Evolutionary conservation across 2,329 filamentous ascomycete genomes (phyloP).

Genomic region (Fusarium sp.): DNA sequence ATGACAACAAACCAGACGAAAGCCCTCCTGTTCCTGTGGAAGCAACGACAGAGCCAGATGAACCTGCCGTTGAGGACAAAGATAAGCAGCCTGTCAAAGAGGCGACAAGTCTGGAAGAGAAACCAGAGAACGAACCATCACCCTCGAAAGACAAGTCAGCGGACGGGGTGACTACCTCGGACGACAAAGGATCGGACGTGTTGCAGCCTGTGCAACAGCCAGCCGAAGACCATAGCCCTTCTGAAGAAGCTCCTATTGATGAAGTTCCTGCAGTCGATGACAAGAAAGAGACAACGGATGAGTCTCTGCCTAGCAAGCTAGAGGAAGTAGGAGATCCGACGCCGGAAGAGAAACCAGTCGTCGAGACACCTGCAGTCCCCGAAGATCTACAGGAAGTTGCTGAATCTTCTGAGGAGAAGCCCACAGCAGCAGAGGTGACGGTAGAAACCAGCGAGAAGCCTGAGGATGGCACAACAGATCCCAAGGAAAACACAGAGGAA

Average conservation of each 20-base stretch:
- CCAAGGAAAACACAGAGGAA: slow-evolving; percentile 17
- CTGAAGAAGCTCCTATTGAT: slow-evolving; percentile 5
- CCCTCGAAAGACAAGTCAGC: neutral
- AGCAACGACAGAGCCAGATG: slow-evolving; percentile 4
- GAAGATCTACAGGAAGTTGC: neutral
- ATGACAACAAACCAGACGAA: slow-evolving; percentile 18
- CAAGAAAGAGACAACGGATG: slow-evolving; percentile 10
- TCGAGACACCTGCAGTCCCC: neutral
- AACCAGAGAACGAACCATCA: neutral
- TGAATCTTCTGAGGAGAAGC: slow-evolving; percentile 13
- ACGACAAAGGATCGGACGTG: slow-evolving; percentile 2
- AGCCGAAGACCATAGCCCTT: neutral
- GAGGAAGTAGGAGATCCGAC: slow-evolving; percentile 13
- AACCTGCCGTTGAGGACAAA: slow-evolving; percentile 8
- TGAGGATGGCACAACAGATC: slow-evolving; percentile 2
- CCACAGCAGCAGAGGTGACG: neutral
- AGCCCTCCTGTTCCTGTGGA: slow-evolving; percentile 1
- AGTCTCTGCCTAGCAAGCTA: neutral
- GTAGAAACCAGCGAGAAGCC: neutral
- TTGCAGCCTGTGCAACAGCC: slow-evolving; percentile 1
- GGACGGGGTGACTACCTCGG: slow-evolving; percentile 1
- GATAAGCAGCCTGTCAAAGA: slow-evolving; percentile 8
- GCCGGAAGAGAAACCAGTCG: slow-evolving; percentile 10
- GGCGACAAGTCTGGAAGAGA: neutral
- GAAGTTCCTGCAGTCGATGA: slow-evolving; percentile 1